Evolutionary conservation across 805 yeast genomes (phyloP), one percentile per base, ranked within the genome.

Genomic region (Zygotorulaspora sp.): DNA sequence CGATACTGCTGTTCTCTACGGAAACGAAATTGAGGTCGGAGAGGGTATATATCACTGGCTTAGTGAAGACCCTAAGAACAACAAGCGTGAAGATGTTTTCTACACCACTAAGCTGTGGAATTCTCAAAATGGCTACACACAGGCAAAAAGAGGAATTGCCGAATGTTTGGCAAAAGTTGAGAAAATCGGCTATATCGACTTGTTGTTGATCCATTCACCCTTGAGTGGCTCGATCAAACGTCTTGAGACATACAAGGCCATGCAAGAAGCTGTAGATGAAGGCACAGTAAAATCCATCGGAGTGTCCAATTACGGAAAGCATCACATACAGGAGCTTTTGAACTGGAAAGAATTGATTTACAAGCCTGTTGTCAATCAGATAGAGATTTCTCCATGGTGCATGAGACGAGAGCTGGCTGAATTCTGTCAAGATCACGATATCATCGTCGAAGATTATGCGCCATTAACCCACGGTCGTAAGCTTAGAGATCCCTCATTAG

Each of bases 381-480:
- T 86, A 53, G 95, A 85, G 60, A 71, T 85, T 35, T 84, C 86
- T 43, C 95, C 92, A 14, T 84, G 92, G 89, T 67, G 81, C 52
- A 84, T 81, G 64, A 68, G 83, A 50, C 63, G 69, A 37, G 78
- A 79, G 35, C 67, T 86, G 40, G 76, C 82, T 15, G 72, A 77
- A 37, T 82, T 65, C 61, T 78, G 83, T 55, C 66, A 68, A 21
- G 53, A 67, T 11, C 61, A 79, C 40, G 77, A 69, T 30, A 73
- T 88, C 27, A 62, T 68, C 5, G 74, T 81, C 8, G 86, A 83
- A 57, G 89, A 94, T 0, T 88, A 74, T 62, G 78, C 92, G 6
- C 96, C 96, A 6, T 71, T 88, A 50, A 73, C 80, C 2, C 78
- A 75, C 45, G 86, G 90, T 6, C 55, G 57, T 31, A 75, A 77